Conservation (phyloP, 2,329 filamentous ascomycete genomes). For the Gyromitra esculenta region DNA sequence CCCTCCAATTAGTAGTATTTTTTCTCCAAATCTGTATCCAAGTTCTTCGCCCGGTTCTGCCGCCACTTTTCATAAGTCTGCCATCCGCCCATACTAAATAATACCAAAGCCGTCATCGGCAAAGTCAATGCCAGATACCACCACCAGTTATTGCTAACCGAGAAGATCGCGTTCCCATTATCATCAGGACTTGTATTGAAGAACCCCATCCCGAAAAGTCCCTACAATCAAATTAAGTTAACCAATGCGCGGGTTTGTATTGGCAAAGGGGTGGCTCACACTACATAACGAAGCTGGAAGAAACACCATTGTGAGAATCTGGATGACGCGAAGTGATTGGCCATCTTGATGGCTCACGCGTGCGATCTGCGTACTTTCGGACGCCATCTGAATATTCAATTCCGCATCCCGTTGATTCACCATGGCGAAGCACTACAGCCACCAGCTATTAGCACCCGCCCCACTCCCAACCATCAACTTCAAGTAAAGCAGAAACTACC, state of each 20-base stretch:
- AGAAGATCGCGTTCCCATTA: conserved; percentile 12
- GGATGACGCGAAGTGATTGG: conserved; percentile 29
- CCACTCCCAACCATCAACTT: not conserved
- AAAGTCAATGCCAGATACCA: conserved; percentile 33
- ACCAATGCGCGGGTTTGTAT: not conserved
- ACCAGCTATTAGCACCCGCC: not conserved
- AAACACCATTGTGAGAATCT: conserved; percentile 35
- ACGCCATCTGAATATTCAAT: conserved; percentile 26
- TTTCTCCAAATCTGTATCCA: not conserved
- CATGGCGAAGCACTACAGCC: conserved; percentile 32
- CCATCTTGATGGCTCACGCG: conserved; percentile 26
- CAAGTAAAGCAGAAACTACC: not conserved
- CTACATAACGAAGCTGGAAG: conserved; percentile 37
- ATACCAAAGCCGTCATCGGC: conserved; percentile 8
- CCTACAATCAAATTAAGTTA: not conserved
- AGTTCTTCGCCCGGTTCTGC: not conserved
- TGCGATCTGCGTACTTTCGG: conserved; percentile 30
- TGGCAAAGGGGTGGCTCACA: not conserved
- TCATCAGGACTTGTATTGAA: conserved; percentile 25
- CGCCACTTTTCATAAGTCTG: conserved; percentile 1
- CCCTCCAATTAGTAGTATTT: not conserved
- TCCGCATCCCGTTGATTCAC: conserved; percentile 35
- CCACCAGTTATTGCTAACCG: conserved; percentile 38
- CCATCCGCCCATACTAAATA: conserved; percentile 15
- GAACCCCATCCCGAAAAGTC: conserved; percentile 40